phyloP scores from a whole-genome alignment of 2,329 filamentous ascomycete species.

The Monosporascus ibericus region DNA sequence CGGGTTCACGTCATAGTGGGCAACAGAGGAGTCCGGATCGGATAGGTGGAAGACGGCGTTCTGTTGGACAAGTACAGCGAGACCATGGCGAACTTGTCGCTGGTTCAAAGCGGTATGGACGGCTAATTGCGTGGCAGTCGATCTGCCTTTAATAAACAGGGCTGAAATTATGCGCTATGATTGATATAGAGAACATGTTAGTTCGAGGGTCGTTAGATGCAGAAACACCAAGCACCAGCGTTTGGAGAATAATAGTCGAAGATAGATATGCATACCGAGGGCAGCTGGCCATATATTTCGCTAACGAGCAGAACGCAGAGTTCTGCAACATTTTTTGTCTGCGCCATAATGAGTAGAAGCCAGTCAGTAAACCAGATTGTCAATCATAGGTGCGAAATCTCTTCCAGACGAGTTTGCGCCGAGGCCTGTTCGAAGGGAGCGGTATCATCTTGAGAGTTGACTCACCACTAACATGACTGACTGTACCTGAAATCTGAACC shows the following conservation, averaged over 20 bases:
- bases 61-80: constrained; percentile 82
- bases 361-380: not conserved
- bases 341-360: not conserved
- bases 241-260: too few species aligned
- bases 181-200: constrained; percentile 6
- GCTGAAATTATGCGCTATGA: constrained; percentile 74
- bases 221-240: not conserved
- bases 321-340: constrained; percentile 74
- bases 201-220: constrained; percentile 5
- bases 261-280: constrained; percentile 60
- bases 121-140: constrained; percentile 62
- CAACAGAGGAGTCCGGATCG: constrained; percentile 53
- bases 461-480: constrained; percentile 28
- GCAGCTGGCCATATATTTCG: constrained; percentile 85
- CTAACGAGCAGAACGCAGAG: constrained; percentile 85
- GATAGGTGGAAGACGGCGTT: constrained; percentile 74
- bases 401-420: too few species aligned
- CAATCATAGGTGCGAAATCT: not conserved
- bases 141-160: constrained; percentile 73
- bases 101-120: constrained; percentile 66
- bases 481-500: constrained; percentile 1
- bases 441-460: constrained; percentile 7
- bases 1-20: constrained; percentile 80
- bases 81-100: constrained; percentile 72
- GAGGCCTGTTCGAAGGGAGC: too few species aligned